phyloP scores from a whole-genome alignment of 2,329 filamentous ascomycete genomes.

The Rutstroemia sp. region DNA sequence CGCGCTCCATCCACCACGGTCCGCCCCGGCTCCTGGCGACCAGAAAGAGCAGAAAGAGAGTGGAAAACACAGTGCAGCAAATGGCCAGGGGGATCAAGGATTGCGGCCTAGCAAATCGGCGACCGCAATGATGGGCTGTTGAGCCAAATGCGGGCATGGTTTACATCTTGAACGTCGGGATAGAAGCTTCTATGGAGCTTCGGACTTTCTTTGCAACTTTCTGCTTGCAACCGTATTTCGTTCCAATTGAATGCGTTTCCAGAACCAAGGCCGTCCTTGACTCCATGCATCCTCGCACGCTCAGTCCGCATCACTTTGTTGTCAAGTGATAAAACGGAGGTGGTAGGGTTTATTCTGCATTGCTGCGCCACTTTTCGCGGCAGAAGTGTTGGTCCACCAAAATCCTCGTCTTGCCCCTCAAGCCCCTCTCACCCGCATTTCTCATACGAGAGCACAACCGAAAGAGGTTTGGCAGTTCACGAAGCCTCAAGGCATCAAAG shows the following conservation, averaged over 20 bases:
- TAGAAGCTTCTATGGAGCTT: background rate
- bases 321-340: slow-evolving; percentile 9
- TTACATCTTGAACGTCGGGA: background rate
- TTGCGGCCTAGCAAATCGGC: background rate
- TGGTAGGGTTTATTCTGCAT: slow-evolving; percentile 1
- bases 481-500: background rate
- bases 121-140: background rate
- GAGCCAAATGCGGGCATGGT: background rate
- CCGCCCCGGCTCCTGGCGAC: background rate
- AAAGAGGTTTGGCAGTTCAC: background rate
- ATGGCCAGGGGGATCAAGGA: background rate
- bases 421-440: background rate
- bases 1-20: background rate
- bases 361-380: background rate
- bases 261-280: background rate
- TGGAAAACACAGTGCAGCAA: background rate
- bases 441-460: background rate
- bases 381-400: background rate
- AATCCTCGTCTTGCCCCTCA: background rate
- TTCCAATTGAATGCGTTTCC: slow-evolving; percentile 1
- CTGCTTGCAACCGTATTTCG: background rate
- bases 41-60: background rate
- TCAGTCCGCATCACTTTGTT: background rate
- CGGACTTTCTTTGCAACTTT: background rate
- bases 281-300: background rate